Evolutionary conservation across 2,329 filamentous ascomycete species (phyloP), one percentile per base, ranked within the genome.

Genomic region (Penicillium occitanis): DNA sequence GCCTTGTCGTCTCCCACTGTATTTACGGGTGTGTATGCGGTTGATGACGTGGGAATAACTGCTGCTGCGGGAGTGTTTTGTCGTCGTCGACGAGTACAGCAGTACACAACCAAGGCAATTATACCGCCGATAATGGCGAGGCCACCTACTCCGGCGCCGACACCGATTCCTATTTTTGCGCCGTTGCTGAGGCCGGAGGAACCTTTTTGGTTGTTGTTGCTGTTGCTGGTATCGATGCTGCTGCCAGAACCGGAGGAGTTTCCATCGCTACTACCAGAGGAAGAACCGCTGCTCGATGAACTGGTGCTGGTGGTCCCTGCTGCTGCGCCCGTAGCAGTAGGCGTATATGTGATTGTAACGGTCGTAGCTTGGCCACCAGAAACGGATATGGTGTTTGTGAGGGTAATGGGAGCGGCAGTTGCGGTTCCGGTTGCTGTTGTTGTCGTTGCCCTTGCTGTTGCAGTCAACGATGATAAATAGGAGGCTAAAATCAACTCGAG

Each of bases 121-220:
- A 61, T 46, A 8, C 58, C 46, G 50, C 46, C 58, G 5, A 65
- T 61, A 8, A 65, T 22, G 14, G 40, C 22, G 10, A 65, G 58
- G 22, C 64, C 58, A 30, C 64, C 64, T 8, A 65, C 58, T 13
- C 64, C 64, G 6, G 46, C 58, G 13, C 64, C 58, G n/a, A 65
- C 64, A 30, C 64, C 64, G 17, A 65, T 57, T 22, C 64, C 64
- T 37, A 65, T 65, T 40, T 65, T 65, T 22, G 64, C 64, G 28
- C 64, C 64, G n/a, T 42, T 28, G 40, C 64, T 65, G 28, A 61
- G 64, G 30, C 58, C 35, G 7, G 44, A 44, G 6, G 57, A 37
- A 13, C 6, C 13, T 5, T 46, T 55, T 33, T n/a, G 10, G 19
- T 22, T 53, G 10, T 28, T 61, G 17, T 4, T 35, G 48, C 44